Percentiles rank a stretch among this genome's conserved stretches.
These are phyloP conservation scores for Sicyos edulis DNA, from an alignment of 306 rosid genomes.

Conservation along the genomic window DNA sequence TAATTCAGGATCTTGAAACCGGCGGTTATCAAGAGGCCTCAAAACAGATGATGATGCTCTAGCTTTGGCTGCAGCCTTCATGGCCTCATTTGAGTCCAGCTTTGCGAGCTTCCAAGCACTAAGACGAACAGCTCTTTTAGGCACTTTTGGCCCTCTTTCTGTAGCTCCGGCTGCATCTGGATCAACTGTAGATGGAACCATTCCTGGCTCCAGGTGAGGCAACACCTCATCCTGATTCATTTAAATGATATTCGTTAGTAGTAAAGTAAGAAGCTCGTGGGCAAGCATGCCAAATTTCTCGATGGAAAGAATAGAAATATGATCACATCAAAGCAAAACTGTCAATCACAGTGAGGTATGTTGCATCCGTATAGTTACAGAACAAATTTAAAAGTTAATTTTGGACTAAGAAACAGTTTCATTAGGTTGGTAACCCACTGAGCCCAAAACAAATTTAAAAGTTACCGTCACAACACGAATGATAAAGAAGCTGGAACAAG, in stretches of 20 bases:
- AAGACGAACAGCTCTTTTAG: constrained; percentile 72
- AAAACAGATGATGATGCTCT: constrained; percentile 97
- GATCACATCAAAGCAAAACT: neutral
- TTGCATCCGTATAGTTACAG: neutral
- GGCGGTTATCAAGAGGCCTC: constrained; percentile 66
- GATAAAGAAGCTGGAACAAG: neutral
- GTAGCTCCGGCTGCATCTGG: constrained; percentile 80
- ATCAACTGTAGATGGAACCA: constrained; percentile 91
- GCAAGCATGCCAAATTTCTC: neutral
- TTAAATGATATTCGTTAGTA: constrained; percentile 11
- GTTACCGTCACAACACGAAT: neutral
- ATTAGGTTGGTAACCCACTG: too few relatives aligned
- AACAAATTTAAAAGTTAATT: too few relatives aligned
- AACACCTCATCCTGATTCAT: constrained; percentile 77
- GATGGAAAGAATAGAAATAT: neutral
- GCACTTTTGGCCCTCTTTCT: constrained; percentile 62
- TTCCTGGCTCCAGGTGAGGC: constrained; percentile 98
- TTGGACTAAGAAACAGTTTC: too few relatives aligned
- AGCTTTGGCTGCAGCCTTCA: constrained; percentile 89
- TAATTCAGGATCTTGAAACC: constrained; percentile 48
- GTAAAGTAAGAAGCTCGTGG: neutral
- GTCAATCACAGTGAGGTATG: neutral
- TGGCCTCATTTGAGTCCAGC: constrained; percentile 78
- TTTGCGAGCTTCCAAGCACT: constrained; percentile 98
- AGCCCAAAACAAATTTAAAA: neutral